phyloP scores from a whole-genome alignment of 257 asterid species.

The Vinca minor region DNA sequence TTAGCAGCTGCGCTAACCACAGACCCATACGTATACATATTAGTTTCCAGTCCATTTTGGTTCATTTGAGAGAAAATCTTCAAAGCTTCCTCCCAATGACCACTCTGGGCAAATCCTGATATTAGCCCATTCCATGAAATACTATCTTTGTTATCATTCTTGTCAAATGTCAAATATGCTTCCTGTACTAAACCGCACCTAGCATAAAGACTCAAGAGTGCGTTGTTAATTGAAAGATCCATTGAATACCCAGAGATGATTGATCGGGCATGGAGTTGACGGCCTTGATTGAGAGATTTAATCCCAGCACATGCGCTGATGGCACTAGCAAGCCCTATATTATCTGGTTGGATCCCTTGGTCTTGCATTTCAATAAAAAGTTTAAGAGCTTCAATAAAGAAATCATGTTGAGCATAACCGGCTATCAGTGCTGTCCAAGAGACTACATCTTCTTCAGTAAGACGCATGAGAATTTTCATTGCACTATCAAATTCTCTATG shows the following conservation, averaged over 20 bases:
- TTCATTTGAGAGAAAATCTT: slow-evolving; percentile 56
- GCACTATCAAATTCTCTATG: slow-evolving; percentile 60
- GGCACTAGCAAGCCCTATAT: slow-evolving; percentile 77
- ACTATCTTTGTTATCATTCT: slow-evolving; percentile 40
- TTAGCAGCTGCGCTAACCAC: slow-evolving; percentile 80
- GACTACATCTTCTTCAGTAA: slow-evolving; percentile 62
- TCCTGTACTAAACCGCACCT: slow-evolving; percentile 60
- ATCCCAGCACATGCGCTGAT: slow-evolving; percentile 80
- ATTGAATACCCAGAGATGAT: slow-evolving; percentile 50
- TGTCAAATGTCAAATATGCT: slow-evolving; percentile 51
- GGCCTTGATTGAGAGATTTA: slow-evolving; percentile 63
- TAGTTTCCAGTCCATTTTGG: slow-evolving; percentile 53
- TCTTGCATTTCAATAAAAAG: slow-evolving; percentile 65
- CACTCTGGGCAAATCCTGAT: slow-evolving; percentile 86
- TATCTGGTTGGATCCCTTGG: slow-evolving; percentile 52
- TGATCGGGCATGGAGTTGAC: slow-evolving; percentile 69
- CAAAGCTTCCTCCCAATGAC: slow-evolving; percentile 62
- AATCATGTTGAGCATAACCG: slow-evolving; percentile 62
- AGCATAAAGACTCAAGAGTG: slow-evolving; percentile 68
- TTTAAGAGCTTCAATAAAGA: slow-evolving; percentile 54
- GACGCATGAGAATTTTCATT: slow-evolving; percentile 51
- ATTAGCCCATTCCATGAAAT: slow-evolving; percentile 75
- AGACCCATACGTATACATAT: slow-evolving; percentile 73
- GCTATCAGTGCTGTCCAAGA: slow-evolving; percentile 87
- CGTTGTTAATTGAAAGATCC: slow-evolving; percentile 70